Percentiles rank a stretch among this genome's conserved stretches.
These are phyloP conservation scores for Agaricus blazei DNA, from an alignment of 768 basidiomycete species.

Conservation along the genomic window DNA sequence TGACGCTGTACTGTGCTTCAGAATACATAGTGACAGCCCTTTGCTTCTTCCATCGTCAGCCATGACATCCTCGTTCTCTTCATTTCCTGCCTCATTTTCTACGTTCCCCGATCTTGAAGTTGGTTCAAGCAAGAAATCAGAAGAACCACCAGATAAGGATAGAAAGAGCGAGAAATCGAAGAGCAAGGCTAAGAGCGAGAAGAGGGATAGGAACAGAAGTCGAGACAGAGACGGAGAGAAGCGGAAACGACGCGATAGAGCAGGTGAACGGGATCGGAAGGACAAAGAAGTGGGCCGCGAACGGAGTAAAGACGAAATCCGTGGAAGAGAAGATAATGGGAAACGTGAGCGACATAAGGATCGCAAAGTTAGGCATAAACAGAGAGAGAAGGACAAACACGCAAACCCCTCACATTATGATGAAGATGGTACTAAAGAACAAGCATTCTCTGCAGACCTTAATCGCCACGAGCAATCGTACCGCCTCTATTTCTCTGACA, in stretches of 20 bases:
- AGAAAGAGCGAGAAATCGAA: constrained; percentile 9
- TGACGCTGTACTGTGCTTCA: too few relatives aligned
- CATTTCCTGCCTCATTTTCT: constrained; percentile 60
- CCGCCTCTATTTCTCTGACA: constrained; percentile 55
- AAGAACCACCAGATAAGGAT: constrained; percentile 3
- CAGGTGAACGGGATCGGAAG: constrained; percentile 12
- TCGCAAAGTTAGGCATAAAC: constrained; percentile 19
- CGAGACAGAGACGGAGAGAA: constrained; percentile 13
- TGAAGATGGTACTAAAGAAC: constrained; percentile 12
- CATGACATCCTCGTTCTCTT: constrained; percentile 52
- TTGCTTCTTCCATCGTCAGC: too few relatives aligned
- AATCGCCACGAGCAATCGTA: constrained; percentile 18
- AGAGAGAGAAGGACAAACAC: constrained; percentile 19
- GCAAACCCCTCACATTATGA: constrained; percentile 20
- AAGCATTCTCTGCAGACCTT: background rate
- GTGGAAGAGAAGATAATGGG: constrained; percentile 15
- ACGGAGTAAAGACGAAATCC: constrained; percentile 11
- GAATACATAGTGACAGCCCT: too few relatives aligned
- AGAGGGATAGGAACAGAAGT: constrained; percentile 16
- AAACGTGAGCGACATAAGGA: constrained; percentile 12
- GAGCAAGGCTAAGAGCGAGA: constrained; percentile 5
- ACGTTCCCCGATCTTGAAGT: constrained; percentile 65
- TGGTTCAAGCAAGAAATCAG: constrained; percentile 11
- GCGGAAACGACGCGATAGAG: constrained; percentile 8
- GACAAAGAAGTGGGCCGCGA: constrained; percentile 14